Conservation (phyloP, 2,329 filamentous ascomycete genomes). For the Fusarium sterilihyphosum region DNA sequence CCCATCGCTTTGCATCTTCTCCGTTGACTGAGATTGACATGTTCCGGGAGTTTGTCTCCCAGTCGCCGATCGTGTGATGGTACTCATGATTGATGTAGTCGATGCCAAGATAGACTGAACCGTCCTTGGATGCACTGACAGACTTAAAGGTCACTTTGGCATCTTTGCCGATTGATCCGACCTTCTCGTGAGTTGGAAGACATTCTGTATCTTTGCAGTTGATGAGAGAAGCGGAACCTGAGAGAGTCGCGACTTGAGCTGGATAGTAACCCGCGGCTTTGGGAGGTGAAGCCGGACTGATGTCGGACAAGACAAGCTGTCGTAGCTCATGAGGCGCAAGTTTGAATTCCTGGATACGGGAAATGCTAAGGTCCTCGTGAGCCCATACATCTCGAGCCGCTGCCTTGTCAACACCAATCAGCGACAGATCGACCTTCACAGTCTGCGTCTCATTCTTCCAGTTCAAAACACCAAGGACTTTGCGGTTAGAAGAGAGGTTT, state of each 20-base stretch:
- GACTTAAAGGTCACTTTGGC: slow-evolving; percentile 50
- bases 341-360: slow-evolving; percentile 46
- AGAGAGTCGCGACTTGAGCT: slow-evolving; percentile 48
- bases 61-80: slow-evolving; percentile 54
- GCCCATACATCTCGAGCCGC: slow-evolving; percentile 54
- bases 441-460: slow-evolving; percentile 58
- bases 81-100: slow-evolving; percentile 65
- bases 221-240: slow-evolving; percentile 48
- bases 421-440: slow-evolving; percentile 54
- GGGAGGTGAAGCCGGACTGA: slow-evolving; percentile 38
- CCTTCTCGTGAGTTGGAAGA: slow-evolving; percentile 54
- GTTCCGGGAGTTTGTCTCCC: slow-evolving; percentile 60
- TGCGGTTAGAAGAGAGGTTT: slow-evolving; percentile 54
- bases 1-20: slow-evolving; percentile 53
- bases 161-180: slow-evolving; percentile 50
- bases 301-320: slow-evolving; percentile 51
- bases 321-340: slow-evolving; percentile 53
- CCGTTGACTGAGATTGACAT: slow-evolving; percentile 61
- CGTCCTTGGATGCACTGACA: slow-evolving; percentile 43
- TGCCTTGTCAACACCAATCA: slow-evolving; percentile 53
- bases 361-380: slow-evolving; percentile 46
- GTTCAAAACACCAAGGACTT: slow-evolving; percentile 59
- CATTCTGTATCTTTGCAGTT: slow-evolving; percentile 53
- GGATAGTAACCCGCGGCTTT: slow-evolving; percentile 52
- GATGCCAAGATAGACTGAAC: slow-evolving; percentile 55